A percentile compares a stretch with the other conserved stretches of the same genome.
phyloP scores from a whole-genome alignment of 495 filamentous ascomycete species.

The Xylaria scruposa region DNA sequence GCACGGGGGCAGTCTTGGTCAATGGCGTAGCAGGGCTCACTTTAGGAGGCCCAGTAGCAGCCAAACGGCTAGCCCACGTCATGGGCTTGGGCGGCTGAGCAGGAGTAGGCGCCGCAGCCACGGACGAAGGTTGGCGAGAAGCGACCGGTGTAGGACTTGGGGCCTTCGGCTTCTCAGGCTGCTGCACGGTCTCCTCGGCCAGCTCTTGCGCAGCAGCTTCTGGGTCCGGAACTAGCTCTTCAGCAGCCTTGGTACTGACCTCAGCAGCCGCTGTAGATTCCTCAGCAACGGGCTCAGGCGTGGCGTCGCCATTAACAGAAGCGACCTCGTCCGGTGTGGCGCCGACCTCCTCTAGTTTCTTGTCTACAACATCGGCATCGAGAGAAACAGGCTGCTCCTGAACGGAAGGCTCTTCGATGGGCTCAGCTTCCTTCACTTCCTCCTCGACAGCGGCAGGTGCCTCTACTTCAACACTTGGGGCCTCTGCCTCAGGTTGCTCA shows the following conservation, averaged over 20 bases:
- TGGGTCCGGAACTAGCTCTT: slow-evolving; percentile 42
- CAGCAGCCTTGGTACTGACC: slow-evolving; percentile 54
- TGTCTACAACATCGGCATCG: slow-evolving; percentile 53
- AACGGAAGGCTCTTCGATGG: slow-evolving; percentile 42
- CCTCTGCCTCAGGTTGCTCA: slow-evolving; percentile 52
- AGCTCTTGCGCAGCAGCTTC: slow-evolving; percentile 50
- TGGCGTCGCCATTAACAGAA: slow-evolving; percentile 43
- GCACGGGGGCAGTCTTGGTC: slow-evolving; percentile 51
- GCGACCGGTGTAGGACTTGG: slow-evolving; percentile 63
- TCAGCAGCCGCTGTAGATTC: slow-evolving; percentile 60
- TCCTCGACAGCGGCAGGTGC: slow-evolving; percentile 53
- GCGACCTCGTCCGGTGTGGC: slow-evolving; percentile 44
- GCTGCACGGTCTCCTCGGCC: slow-evolving; percentile 54
- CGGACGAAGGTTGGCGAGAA: slow-evolving; percentile 48
- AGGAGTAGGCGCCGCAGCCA: slow-evolving; percentile 42
- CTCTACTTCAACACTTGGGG: slow-evolving; percentile 53
- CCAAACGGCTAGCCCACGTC: slow-evolving; percentile 88
- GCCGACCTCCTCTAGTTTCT: slow-evolving; percentile 57
- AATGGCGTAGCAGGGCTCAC: slow-evolving; percentile 53
- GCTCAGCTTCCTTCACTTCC: slow-evolving; percentile 47
- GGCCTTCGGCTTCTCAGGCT: slow-evolving; percentile 65
- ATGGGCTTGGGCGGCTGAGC: slow-evolving; percentile 65
- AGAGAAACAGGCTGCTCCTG: slow-evolving; percentile 50
- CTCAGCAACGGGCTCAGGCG: slow-evolving; percentile 46
- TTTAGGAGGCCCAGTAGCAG: slow-evolving; percentile 48